These are phyloP conservation scores for Leccinum rimulosum DNA, from an alignment of 768 basidiomycete species.

Conservation along the genomic window DNA sequence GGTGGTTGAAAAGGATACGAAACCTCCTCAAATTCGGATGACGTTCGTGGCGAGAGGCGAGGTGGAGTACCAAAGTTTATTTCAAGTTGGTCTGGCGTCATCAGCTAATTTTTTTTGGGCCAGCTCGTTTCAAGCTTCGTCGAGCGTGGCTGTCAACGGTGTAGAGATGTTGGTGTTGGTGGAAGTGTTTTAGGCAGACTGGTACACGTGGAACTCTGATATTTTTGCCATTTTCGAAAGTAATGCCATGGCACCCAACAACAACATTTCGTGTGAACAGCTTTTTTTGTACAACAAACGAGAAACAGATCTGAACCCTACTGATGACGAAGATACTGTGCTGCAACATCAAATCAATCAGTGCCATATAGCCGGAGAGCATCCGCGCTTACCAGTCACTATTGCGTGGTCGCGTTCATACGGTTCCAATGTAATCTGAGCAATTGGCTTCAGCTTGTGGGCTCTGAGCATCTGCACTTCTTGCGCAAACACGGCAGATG, in stretches of 20 bases:
- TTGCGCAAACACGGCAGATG: slow-evolving; percentile 84
- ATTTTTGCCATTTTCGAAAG: slow-evolving; percentile 2
- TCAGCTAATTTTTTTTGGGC: slow-evolving; percentile 35
- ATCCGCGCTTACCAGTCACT: slow-evolving; percentile 62
- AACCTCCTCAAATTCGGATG: slow-evolving; percentile 73
- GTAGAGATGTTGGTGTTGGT: not conserved
- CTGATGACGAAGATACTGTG: slow-evolving; percentile 47
- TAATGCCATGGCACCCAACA: slow-evolving; percentile 10
- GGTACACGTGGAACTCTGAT: slow-evolving; percentile 11
- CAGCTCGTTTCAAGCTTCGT: slow-evolving; percentile 1
- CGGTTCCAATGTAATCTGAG: slow-evolving; percentile 94
- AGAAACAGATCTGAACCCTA: slow-evolving; percentile 15
- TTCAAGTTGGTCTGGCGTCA: slow-evolving; percentile 64
- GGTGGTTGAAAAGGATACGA: slow-evolving; percentile 48
- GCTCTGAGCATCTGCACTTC: slow-evolving; percentile 82
- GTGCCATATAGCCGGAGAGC: not conserved
- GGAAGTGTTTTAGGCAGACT: not conserved
- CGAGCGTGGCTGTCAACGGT: not conserved
- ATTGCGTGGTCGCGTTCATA: slow-evolving; percentile 91
- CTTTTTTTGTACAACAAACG: slow-evolving; percentile 17
- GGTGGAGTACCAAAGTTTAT: slow-evolving; percentile 65
- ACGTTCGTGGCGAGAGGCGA: slow-evolving; percentile 47
- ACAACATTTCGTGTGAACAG: slow-evolving; percentile 20
- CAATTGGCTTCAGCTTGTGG: slow-evolving; percentile 85
- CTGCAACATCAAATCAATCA: slow-evolving; percentile 23